Base-by-base conservation (phyloP, 495 filamentous ascomycete genomes). In the Poronia punctata region DNA sequence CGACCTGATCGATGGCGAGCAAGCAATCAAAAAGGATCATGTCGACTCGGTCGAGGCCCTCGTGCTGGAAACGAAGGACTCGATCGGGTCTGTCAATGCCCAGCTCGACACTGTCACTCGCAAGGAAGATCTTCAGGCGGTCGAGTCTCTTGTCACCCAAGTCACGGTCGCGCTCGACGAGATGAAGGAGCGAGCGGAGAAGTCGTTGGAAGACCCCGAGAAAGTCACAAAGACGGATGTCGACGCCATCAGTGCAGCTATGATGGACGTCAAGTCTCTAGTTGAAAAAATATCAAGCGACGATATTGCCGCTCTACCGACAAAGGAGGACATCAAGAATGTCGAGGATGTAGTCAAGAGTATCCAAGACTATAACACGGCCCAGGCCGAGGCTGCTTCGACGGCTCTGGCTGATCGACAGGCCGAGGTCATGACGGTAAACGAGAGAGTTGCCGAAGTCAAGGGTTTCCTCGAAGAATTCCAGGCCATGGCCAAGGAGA, bases 361-460 rank as follows among this genome's bases (percentile, higher is more conserved):
- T 37, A 78, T 88, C 36, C 35, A 76, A 41, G 80, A 83, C 18
- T 76, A 76, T 36, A 73, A 83, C 22, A 78, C 83, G 24, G 62
- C 70, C 0, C 79, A 85, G 41, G 79, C 80, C 30, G 83, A 85
- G 16, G 63, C 80, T 19, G 86, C 80, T n/a, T 75, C 80, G 7
- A 83, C 87, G 59, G 76, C 79, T 0, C 79, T 95, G 14, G 86
- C 93, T 43, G 82, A 87, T 28, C 81, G 88, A 22, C 70, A 74
- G 38, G 58, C 62, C 3, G 74, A 78, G 50, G 72, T 66, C 20
- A 56, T 61, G 7, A 66, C 67, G 12, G 61, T 75, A n/a, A 56
- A 63, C 27, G 69, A 75, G 18, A 59, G 63, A 29, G 69, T 79
- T 3, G 50, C 51, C 1, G 75, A 75, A 40, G 64, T 77, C 53